phyloP scores from a whole-genome alignment of 108 stramenopile genomes.

The Nitzschia putrida region DNA sequence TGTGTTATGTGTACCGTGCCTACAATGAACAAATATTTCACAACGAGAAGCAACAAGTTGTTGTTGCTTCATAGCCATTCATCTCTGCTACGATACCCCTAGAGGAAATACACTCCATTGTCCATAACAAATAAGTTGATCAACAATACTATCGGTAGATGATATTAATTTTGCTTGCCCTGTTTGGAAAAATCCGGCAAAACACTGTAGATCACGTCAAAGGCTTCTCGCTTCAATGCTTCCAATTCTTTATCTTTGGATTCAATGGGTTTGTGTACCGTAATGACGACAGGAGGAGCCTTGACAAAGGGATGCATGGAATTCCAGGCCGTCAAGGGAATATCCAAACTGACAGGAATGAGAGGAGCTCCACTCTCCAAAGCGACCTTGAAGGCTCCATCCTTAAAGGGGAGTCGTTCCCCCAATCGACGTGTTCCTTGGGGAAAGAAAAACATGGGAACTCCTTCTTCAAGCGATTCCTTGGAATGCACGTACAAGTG shows the following conservation, averaged over 20 bases:
- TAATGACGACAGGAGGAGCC: slow-evolving; percentile 54
- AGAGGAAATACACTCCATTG: too few relatives aligned
- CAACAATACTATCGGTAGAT: too few relatives aligned
- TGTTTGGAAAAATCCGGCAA: slow-evolving; percentile 52
- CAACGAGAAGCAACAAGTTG: too few relatives aligned
- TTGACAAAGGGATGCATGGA: slow-evolving; percentile 65
- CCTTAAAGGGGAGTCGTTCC: slow-evolving; percentile 77
- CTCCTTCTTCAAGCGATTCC: slow-evolving; percentile 61
- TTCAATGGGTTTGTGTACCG: slow-evolving; percentile 64
- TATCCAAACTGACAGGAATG: slow-evolving; percentile 75
- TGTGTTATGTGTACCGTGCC: too few relatives aligned
- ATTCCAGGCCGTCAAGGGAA: slow-evolving; percentile 76
- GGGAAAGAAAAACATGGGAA: slow-evolving; percentile 86
- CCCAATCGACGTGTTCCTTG: slow-evolving; percentile 82
- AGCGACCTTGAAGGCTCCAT: slow-evolving; percentile 80
- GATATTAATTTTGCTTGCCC: neutral
- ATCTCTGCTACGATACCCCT: too few relatives aligned
- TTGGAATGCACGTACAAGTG: slow-evolving; percentile 72
- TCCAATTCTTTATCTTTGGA: slow-evolving; percentile 59
- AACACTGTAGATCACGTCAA: slow-evolving; percentile 72
- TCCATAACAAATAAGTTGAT: too few relatives aligned
- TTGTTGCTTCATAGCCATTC: too few relatives aligned
- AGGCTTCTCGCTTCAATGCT: slow-evolving; percentile 63
- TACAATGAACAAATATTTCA: too few relatives aligned
- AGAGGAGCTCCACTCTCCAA: slow-evolving; percentile 53